Evolutionary conservation across 495 filamentous ascomycete species (phyloP).

Genomic region (Zalerion maritima): DNA sequence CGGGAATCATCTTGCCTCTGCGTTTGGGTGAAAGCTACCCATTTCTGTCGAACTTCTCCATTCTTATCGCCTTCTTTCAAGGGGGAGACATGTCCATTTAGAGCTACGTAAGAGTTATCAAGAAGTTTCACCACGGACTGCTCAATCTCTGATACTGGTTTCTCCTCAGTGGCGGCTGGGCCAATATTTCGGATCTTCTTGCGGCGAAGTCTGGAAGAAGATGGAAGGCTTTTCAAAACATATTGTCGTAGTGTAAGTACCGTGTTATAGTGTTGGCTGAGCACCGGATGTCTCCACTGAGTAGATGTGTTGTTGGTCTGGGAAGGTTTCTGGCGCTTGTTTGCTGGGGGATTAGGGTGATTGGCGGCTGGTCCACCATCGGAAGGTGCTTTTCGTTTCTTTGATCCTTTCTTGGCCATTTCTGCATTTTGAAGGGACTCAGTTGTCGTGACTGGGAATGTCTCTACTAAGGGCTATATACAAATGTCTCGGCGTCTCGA

Average conservation of each 20-base stretch:
- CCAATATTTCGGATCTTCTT: slow-evolving; percentile 33
- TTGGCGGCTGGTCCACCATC: slow-evolving; percentile 3
- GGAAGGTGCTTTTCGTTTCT: slow-evolving; percentile 13
- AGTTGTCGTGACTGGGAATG: too few species aligned
- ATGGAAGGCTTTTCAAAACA: slow-evolving; percentile 36
- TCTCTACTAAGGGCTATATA: too few species aligned
- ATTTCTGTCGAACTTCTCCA: slow-evolving; percentile 36
- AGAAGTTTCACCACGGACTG: slow-evolving; percentile 39
- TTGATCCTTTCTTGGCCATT: slow-evolving; percentile 10
- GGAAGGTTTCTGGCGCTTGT: slow-evolving; percentile 8
- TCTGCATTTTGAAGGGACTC: slow-evolving; percentile 3
- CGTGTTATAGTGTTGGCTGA: slow-evolving; percentile 58
- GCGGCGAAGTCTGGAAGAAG: slow-evolving; percentile 26
- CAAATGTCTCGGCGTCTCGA: too few species aligned
- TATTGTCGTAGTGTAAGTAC: slow-evolving; percentile 60
- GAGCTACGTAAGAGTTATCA: slow-evolving; percentile 57
- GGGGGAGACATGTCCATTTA: slow-evolving; percentile 35
- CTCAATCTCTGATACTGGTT: slow-evolving; percentile 18
- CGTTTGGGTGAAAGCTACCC: slow-evolving; percentile 59
- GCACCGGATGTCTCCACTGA: slow-evolving; percentile 45
- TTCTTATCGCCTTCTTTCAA: slow-evolving; percentile 17
- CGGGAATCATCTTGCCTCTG: slow-evolving; percentile 34
- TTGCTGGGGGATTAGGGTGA: slow-evolving; percentile 5
- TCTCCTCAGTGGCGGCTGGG: slow-evolving; percentile 9
- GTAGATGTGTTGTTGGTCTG: slow-evolving; percentile 1